These are phyloP conservation scores for Casuarina cunninghamiana DNA, from an alignment of 306 rosid species.

Conservation along the genomic window DNA sequence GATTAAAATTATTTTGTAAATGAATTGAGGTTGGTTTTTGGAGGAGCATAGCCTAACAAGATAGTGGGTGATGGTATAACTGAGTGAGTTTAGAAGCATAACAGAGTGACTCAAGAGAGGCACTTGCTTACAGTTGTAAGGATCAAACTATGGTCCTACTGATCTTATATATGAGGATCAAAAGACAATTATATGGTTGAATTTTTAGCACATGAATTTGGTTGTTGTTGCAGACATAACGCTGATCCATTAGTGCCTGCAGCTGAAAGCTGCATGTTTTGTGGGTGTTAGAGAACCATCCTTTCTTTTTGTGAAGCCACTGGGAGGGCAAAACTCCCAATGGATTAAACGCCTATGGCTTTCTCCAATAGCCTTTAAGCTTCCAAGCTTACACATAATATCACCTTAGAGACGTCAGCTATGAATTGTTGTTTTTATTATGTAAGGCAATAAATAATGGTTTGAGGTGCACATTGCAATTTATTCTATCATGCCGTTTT, in stretches of 20 bases:
- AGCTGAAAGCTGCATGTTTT: neutral
- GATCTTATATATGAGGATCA: neutral
- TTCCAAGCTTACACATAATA: neutral
- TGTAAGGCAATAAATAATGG: neutral
- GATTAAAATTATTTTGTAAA: neutral
- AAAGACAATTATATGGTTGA: neutral
- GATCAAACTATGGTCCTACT: neutral
- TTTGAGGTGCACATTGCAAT: neutral
- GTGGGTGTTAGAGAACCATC: neutral
- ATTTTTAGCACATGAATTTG: neutral
- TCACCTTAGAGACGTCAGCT: neutral
- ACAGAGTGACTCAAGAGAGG: neutral
- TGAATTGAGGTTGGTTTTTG: constrained; percentile 6
- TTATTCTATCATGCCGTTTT: neutral
- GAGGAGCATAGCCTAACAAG: neutral
- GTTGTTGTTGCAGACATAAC: neutral
- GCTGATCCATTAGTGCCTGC: neutral
- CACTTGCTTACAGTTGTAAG: neutral
- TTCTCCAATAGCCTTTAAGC: constrained; percentile 3
- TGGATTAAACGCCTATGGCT: neutral
- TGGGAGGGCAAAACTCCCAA: neutral
- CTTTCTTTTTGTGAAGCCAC: neutral
- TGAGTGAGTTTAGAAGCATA: neutral
- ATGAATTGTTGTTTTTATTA: neutral
- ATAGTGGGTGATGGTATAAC: neutral